Conservation (phyloP, 208 protist species). For the Vickermania ingenoplastis region DNA sequence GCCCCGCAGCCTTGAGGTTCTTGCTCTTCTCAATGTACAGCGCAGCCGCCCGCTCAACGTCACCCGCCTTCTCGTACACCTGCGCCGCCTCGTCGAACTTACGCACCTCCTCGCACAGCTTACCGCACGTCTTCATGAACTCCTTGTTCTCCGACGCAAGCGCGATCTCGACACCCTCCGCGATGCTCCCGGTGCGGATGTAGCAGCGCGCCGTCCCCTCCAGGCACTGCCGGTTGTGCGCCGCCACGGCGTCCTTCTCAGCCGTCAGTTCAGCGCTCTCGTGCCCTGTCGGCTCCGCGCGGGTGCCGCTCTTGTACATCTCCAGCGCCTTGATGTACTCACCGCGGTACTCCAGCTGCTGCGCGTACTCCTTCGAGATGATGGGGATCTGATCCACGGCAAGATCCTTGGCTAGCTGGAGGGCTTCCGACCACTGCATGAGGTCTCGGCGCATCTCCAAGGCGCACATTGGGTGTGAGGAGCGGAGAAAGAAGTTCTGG, state of each 20-base stretch:
- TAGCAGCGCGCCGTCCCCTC: slow-evolving; percentile 83
- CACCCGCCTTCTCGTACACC: slow-evolving; percentile 90
- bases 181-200: slow-evolving; percentile 83
- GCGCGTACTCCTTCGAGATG: slow-evolving; percentile 91
- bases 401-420: slow-evolving; percentile 89
- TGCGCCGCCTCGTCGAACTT: slow-evolving; percentile 91
- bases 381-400: slow-evolving; percentile 82
- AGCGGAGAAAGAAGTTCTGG: slow-evolving; percentile 89
- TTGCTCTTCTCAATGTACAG: slow-evolving; percentile 93
- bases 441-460: slow-evolving; percentile 96
- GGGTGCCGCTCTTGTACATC: slow-evolving; percentile 74
- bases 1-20: slow-evolving; percentile 83
- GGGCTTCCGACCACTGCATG: slow-evolving; percentile 95
- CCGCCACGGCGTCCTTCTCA: slow-evolving; percentile 49
- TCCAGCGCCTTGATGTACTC: slow-evolving; percentile 88
- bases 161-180: slow-evolving; percentile 75
- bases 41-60: slow-evolving; percentile 86
- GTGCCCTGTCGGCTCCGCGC: slow-evolving; percentile 60
- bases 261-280: slow-evolving; percentile 68
- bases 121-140: slow-evolving; percentile 88
- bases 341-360: slow-evolving; percentile 94
- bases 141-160: slow-evolving; percentile 48
- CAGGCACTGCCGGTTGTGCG: slow-evolving; percentile 76
- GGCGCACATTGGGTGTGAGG: slow-evolving; percentile 85
- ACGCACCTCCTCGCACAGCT: slow-evolving; percentile 88